Evolutionary conservation across 176 grass and related monocot genomes (phyloP), one percentile per base, ranked within the genome.

Genomic region (Carex myosuroides): DNA sequence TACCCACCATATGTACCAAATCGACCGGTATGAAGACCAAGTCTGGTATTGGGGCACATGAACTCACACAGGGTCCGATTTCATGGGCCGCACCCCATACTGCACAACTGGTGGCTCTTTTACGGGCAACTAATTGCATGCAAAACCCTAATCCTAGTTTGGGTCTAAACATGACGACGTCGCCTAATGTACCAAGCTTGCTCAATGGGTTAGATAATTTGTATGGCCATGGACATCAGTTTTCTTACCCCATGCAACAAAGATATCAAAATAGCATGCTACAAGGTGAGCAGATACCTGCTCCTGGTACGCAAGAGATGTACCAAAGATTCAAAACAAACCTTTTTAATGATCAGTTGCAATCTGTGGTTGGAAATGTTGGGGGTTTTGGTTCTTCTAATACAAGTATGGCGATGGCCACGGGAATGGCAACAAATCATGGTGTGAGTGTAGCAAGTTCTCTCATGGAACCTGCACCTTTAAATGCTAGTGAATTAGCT

Each of bases 91-190:
- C 81, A 53, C 81, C 81, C 1, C 81, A 83, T 50, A 83, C 81
- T 7, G 81, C 81, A 29, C 81, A 83, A 53, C 63, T 83, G 3
- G 44, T 83, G 4, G 81, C 81, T 18, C 60, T 83, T 21, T 68
- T 83, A 53, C 68, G 81, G 24, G 81, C 37, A 32, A 83, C 62
- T 17, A 83, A n/a, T 83, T 64, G 81, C 13, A 66, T 83, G 44
- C 81, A 83, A 83, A 83, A 83, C 62, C 81, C 62, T 69, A 81
- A 83, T 6, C 61, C 60, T 53, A 83, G 9, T 66, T 29, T 83
- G 62, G 62, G 81, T 44, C 39, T 44, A 62, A 81, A 81, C 79
- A 64, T 60, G 57, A 55, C 16, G 57, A 29, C 16, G 5, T 81
- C 79, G 1, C 79, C 79, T 22, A 81, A 63, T 83, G 44, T 83